Evolutionary conservation across 2,329 filamentous ascomycete species (phyloP).

Genomic region (Fusarium algeriense): DNA sequence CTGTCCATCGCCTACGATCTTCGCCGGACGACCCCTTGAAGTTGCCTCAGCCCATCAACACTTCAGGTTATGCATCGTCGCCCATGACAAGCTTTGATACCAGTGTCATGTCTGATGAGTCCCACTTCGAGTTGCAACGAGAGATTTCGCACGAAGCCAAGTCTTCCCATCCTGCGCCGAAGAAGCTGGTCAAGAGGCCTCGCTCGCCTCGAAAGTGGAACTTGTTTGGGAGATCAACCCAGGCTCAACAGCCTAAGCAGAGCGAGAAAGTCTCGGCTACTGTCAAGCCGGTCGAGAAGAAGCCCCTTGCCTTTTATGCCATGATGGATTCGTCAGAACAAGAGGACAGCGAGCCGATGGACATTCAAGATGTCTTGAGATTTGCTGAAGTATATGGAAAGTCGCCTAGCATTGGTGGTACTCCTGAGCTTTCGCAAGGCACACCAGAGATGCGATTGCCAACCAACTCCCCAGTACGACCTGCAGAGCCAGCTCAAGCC

Average conservation of each 20-base stretch:
- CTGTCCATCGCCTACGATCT: constrained; percentile 63
- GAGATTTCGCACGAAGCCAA: constrained; percentile 51
- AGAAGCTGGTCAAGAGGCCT: constrained; percentile 67
- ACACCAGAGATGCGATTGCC: constrained; percentile 33
- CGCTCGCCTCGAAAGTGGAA: constrained; percentile 73
- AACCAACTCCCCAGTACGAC: constrained; percentile 19
- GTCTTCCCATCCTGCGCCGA: constrained; percentile 53
- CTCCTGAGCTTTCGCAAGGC: constrained; percentile 29
- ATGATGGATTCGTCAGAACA: constrained; percentile 71
- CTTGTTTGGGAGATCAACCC: constrained; percentile 67
- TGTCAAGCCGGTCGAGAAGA: constrained; percentile 62
- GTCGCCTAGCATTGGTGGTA: constrained; percentile 31
- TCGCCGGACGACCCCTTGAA: constrained; percentile 60
- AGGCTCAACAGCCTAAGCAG: constrained; percentile 58
- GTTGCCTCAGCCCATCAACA: constrained; percentile 67
- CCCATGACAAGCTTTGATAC: constrained; percentile 70
- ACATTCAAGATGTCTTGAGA: constrained; percentile 61
- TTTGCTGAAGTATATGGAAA: constrained; percentile 59
- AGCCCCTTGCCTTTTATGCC: constrained; percentile 70
- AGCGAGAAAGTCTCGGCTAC: constrained; percentile 60
- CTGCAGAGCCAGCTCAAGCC: not conserved
- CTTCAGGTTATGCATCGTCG: constrained; percentile 57
- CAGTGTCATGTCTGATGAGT: constrained; percentile 69
- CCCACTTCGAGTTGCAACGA: constrained; percentile 57
- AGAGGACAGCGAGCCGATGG: constrained; percentile 59